phyloP scores from a whole-genome alignment of 768 basidiomycete genomes.

The Paxillus rubicundulus region DNA sequence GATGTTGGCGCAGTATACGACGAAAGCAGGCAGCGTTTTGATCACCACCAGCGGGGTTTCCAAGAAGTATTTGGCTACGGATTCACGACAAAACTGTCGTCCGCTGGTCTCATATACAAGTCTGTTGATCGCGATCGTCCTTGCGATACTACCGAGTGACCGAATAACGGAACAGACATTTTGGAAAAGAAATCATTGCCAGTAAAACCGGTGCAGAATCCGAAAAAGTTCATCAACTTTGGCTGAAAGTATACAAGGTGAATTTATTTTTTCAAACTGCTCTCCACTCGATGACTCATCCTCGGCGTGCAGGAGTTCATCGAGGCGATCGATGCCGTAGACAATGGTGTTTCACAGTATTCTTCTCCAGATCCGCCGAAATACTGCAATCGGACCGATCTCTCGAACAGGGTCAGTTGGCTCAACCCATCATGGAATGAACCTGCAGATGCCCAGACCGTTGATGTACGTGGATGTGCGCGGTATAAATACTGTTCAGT shows the following conservation, averaged over 20 bases:
- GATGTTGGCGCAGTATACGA: slow-evolving; percentile 96
- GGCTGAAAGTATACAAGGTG: slow-evolving; percentile 88
- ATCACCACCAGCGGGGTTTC: slow-evolving; percentile 97
- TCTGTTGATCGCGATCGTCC: slow-evolving; percentile 33
- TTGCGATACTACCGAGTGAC: not conserved
- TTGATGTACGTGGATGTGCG: slow-evolving; percentile 59
- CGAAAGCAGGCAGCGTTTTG: slow-evolving; percentile 72
- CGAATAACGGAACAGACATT: slow-evolving; percentile 56
- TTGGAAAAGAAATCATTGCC: slow-evolving; percentile 83
- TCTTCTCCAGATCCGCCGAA: slow-evolving; percentile 58
- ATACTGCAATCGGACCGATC: slow-evolving; percentile 79
- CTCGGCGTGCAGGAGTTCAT: slow-evolving; percentile 69
- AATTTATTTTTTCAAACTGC: not conserved
- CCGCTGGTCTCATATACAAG: slow-evolving; percentile 97
- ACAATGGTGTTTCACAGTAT: slow-evolving; percentile 91
- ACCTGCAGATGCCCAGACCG: slow-evolving; percentile 52
- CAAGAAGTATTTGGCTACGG: slow-evolving; percentile 85
- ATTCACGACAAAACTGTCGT: slow-evolving; percentile 85
- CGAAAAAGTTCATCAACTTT: slow-evolving; percentile 67
- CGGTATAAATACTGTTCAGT: not conserved
- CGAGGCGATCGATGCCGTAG: slow-evolving; percentile 91
- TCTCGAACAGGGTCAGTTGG: slow-evolving; percentile 77
- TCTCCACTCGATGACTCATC: slow-evolving; percentile 3
- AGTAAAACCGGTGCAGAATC: slow-evolving; percentile 47
- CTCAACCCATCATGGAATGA: slow-evolving; percentile 96